A percentile compares a stretch with the other conserved stretches of the same genome.
These are phyloP conservation scores for Sordariomycetes sp. DNA, from an alignment of 2,329 filamentous ascomycete species.

Conservation along the genomic window DNA sequence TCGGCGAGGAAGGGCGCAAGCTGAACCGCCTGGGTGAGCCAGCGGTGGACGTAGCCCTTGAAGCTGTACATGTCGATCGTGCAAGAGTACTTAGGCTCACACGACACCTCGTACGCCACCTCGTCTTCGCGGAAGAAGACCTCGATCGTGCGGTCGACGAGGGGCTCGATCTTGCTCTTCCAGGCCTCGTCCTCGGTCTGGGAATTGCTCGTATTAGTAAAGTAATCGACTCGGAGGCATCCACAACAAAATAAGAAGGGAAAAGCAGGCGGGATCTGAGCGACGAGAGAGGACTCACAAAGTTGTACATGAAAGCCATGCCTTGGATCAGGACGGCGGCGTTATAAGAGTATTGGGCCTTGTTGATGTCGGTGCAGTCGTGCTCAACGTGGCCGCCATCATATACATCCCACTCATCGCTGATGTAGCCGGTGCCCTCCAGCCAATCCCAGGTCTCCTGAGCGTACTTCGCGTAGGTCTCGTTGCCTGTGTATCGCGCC, in stretches of 20 bases:
- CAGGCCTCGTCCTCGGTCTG: conserved; percentile 27
- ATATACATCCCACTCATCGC: conserved; percentile 45
- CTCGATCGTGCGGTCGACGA: conserved; percentile 33
- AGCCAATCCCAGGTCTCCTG: conserved; percentile 48
- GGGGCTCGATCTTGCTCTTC: conserved; percentile 37
- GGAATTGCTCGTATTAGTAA: conserved; percentile 8
- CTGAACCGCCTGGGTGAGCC: conserved; percentile 41
- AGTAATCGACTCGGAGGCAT: conserved; percentile 1
- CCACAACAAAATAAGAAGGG: not conserved
- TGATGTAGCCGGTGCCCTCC: conserved; percentile 35
- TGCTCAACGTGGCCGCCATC: conserved; percentile 41
- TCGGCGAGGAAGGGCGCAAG: conserved; percentile 42
- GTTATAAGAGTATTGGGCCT: conserved; percentile 45
- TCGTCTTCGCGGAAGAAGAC: conserved; percentile 36
- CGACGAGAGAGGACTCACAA: conserved; percentile 14
- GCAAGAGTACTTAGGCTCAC: conserved; percentile 44
- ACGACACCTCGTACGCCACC: conserved; percentile 52
- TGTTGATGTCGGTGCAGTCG: conserved; percentile 42
- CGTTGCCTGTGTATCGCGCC: conserved; percentile 58
- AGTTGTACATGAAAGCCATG: conserved; percentile 49
- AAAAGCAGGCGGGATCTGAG: not conserved
- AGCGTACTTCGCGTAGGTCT: conserved; percentile 52
- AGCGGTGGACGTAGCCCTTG: conserved; percentile 49
- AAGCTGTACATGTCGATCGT: conserved; percentile 54
- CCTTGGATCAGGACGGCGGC: conserved; percentile 41